Base-by-base conservation (phyloP, 257 asterid species). In the Fraxinus americana region DNA sequence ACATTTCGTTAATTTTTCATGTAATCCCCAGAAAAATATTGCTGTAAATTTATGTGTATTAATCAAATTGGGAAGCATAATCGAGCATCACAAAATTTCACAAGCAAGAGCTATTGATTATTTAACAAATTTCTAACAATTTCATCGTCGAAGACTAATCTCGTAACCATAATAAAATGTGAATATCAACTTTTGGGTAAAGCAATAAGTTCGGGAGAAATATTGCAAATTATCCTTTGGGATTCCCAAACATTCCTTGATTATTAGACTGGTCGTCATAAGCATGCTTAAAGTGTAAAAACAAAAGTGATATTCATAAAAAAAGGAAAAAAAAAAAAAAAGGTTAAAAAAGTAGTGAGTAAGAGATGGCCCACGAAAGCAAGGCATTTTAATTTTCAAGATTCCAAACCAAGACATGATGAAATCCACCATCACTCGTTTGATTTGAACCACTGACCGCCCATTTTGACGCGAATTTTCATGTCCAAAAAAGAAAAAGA, bases 391-490 rank as follows among this genome's bases (percentile, higher is more conserved):
- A 8, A 38, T 38, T 38, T 38, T 38, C 69, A 63, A 63, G 69
- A 63, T 63, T 63, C 69, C 36, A 63, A 63, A 63, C 69, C 2
- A 25, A 68, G 72, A 72, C 81, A 84, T 81, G 70, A 81, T 81
- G 77, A 65, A 81, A 70, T 77, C 80, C 82, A 80, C 73, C 23
- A 70, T 80, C 34, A 25, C 68, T 25, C 68, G 13, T 23, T 27
- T 23, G 69, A 78, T 82, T 85, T 83, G 85, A 85, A 80, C 85
- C 69, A 39, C 71, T 54, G 27, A 77, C 78, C 86, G 88, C 83
- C 43, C 88, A 85, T 75, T 79, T 77, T 70, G 75, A 79, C 81
- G 61, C 86, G 84, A 85, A 79, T 82, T 79, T 85, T 61, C 74
- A 82, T 77, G 83, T 41, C 16, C 25, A 2, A 29, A 27, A 70